Evolutionary conservation across 2,329 filamentous ascomycete species (phyloP).

Genomic region (Fusarium lyarnte): DNA sequence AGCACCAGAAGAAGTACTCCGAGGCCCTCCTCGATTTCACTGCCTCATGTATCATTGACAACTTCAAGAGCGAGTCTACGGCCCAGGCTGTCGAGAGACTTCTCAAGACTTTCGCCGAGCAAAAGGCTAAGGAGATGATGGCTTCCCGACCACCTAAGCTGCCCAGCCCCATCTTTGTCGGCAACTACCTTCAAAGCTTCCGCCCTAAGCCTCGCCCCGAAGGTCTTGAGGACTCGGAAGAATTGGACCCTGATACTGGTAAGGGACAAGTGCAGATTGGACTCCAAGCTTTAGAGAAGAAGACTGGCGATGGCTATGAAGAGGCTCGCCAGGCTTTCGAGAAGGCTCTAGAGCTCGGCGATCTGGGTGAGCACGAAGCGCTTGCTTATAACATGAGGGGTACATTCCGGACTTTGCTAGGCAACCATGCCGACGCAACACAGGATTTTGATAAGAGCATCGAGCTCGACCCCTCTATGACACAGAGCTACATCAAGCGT

Average conservation of each 20-base stretch:
- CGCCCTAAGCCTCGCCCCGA: constrained; percentile 80
- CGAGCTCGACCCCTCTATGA: constrained; percentile 85
- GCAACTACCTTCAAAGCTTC: constrained; percentile 99
- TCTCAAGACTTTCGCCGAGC: constrained; percentile 95
- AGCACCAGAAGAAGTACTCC: constrained; percentile 89
- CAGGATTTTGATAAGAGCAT: constrained; percentile 91
- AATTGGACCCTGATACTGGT: constrained; percentile 80
- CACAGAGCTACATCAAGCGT: constrained; percentile 98
- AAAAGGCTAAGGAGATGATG: constrained; percentile 91
- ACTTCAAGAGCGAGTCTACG: constrained; percentile 90
- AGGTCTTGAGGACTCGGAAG: constrained; percentile 83
- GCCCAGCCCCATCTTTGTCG: constrained; percentile 94
- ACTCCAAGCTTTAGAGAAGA: constrained; percentile 80
- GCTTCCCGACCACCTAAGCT: constrained; percentile 86
- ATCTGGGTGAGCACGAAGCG: constrained; percentile 84
- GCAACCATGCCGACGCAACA: constrained; percentile 85
- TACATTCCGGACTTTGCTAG: constrained; percentile 92
- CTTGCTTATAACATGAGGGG: constrained; percentile 96
- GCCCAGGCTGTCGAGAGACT: constrained; percentile 91
- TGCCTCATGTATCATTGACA: constrained; percentile 98
- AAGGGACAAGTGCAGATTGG: constrained; percentile 88
- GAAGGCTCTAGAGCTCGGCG: constrained; percentile 83
- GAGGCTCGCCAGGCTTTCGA: constrained; percentile 88
- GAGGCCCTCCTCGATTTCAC: constrained; percentile 98
- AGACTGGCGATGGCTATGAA: constrained; percentile 90